These are phyloP conservation scores for Vigna radiata DNA, from an alignment of 306 rosid genomes.

Conservation along the genomic window DNA sequence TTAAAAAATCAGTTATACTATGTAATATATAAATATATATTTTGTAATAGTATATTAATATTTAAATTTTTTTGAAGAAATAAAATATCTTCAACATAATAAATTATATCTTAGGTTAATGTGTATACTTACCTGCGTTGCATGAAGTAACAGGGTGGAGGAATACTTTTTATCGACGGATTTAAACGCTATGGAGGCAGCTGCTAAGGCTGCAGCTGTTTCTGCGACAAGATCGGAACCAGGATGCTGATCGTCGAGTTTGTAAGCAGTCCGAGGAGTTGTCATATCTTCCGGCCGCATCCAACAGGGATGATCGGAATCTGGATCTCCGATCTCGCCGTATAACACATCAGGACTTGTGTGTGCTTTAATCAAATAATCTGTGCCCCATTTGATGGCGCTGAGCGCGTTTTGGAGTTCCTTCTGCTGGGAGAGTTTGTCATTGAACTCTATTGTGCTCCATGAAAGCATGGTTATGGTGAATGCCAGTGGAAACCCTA, in stretches of 20 bases:
- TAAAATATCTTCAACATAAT: no score
- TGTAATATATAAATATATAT: no score
- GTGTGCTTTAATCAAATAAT: constrained; percentile 68
- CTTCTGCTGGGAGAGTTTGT: constrained; percentile 17
- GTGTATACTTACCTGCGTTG: constrained; percentile 44
- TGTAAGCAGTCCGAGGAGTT: constrained; percentile 46
- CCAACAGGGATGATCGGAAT: constrained; percentile 71
- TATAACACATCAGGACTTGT: constrained; percentile 48
- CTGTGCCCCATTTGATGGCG: constrained; percentile 75
- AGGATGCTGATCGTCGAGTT: constrained; percentile 49
- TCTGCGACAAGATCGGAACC: constrained; percentile 79
- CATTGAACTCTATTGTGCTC: constrained; percentile 62
- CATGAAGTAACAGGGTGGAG: constrained; percentile 47
- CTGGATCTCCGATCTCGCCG: constrained; percentile 61
- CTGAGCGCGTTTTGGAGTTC: constrained; percentile 54
- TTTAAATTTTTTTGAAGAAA: no score
- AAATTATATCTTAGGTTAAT: no score
- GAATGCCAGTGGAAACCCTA: constrained; percentile 74
- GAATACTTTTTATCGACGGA: constrained; percentile 35
- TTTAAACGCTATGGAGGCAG: constrained; percentile 62
- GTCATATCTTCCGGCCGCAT: constrained; percentile 79
- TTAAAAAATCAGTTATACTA: not conserved
- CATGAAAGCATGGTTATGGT: constrained; percentile 74
- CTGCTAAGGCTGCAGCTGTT: constrained; percentile 68
- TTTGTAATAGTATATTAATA: no score